Percentiles rank a stretch among this genome's conserved stretches.
Evolutionary conservation across 176 grass and related monocot genomes (phyloP).

Genomic region (Tillandsia fasciculata): DNA sequence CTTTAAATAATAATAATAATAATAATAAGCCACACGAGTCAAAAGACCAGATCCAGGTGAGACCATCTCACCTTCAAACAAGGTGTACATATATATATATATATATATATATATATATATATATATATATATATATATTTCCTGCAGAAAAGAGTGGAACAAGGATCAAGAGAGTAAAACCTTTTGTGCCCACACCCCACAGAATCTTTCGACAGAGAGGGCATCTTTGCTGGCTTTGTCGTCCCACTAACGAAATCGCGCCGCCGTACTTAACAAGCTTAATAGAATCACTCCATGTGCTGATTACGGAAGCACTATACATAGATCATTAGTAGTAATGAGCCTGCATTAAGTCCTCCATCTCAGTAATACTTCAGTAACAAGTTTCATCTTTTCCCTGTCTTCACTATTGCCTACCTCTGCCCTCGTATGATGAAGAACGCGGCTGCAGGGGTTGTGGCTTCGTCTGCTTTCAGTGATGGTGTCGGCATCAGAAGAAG

Average conservation of each 20-base stretch:
- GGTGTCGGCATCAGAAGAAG: slow-evolving; percentile 2
- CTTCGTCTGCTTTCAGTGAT: not conserved
- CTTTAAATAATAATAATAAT: too few relatives aligned
- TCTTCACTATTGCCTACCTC: not conserved
- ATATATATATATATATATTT: too few relatives aligned
- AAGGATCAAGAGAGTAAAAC: not conserved
- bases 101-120: too few relatives aligned
- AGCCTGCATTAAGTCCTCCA: not conserved
- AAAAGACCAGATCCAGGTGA: not conserved
- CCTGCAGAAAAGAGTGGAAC: not conserved
- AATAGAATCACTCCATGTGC: not conserved
- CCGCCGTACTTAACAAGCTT: not conserved
- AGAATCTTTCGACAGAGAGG: slow-evolving; percentile 1
- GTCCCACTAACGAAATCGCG: not conserved
- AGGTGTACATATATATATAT: too few relatives aligned
- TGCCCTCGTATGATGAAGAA: not conserved
- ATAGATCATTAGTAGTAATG: not conserved
- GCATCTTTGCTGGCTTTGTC: not conserved
- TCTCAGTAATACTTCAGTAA: not conserved
- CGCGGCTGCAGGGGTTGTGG: slow-evolving; percentile 7
- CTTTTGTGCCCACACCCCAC: not conserved
- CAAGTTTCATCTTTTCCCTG: not conserved
- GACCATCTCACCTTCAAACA: not conserved
- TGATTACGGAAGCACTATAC: not conserved
- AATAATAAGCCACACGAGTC: not conserved